Evolutionary conservation across 345 rosid species (phyloP).

Genomic region (Euphorbia pulcherrima): DNA sequence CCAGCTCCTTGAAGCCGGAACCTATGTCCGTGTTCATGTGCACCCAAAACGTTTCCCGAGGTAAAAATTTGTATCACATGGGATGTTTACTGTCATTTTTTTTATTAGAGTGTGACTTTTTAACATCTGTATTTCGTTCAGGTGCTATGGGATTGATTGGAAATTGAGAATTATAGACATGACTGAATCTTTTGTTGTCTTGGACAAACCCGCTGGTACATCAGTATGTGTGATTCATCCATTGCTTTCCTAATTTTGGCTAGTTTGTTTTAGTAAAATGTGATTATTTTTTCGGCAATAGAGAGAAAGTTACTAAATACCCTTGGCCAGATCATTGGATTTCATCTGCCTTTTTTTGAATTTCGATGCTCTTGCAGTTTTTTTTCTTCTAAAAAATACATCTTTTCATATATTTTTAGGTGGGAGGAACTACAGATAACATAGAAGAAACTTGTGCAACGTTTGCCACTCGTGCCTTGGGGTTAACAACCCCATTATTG

Average conservation of each 20-base stretch:
- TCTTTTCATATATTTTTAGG: constrained; percentile 32
- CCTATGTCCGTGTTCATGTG: constrained; percentile 77
- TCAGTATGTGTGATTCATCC: constrained; percentile 55
- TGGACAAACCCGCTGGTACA: constrained; percentile 95
- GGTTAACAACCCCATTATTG: constrained; percentile 49
- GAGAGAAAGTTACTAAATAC: too few relatives aligned
- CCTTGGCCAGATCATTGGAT: not conserved
- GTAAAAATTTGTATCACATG: constrained; percentile 26
- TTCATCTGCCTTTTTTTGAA: not conserved
- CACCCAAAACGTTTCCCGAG: constrained; percentile 95
- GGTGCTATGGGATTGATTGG: constrained; percentile 95
- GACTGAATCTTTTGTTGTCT: constrained; percentile 66
- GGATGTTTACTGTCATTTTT: constrained; percentile 1
- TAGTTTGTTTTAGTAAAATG: too few relatives aligned
- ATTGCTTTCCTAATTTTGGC: constrained; percentile 2
- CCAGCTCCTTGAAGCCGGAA: constrained; percentile 74
- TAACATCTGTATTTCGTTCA: constrained; percentile 23
- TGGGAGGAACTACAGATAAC: constrained; percentile 90
- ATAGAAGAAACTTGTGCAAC: constrained; percentile 93
- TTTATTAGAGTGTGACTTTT: not conserved
- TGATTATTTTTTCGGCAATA: too few relatives aligned
- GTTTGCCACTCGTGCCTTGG: constrained; percentile 73
- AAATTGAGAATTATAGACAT: constrained; percentile 66
- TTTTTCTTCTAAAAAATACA: not conserved
- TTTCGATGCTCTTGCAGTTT: not conserved